Base-by-base conservation (phyloP, 257 asterid genomes). In the Verbascum thapsus region DNA sequence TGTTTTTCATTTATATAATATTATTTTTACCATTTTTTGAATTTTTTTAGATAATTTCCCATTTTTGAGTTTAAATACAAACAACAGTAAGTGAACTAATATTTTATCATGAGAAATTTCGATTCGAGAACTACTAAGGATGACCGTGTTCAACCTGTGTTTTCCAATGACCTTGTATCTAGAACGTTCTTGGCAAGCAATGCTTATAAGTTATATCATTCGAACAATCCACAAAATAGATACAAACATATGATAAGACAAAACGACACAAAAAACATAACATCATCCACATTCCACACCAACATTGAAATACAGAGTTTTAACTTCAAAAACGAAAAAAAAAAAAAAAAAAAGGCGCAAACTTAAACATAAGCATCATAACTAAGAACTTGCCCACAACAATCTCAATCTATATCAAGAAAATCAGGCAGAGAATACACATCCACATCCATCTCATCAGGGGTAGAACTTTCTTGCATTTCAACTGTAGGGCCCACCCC, bases 61-160 rank as follows among this genome's bases (percentile, higher is more conserved):
- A 43, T 32, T 56, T 57, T 66, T 58, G 75, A 64, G 30, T 58
- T 75, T 50, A 32, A 64, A 37, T 56, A 61, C 30, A 57, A n/a
- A n/a, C n/a, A n/a, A n/a, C n/a, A n/a, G n/a, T n/a, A n/a, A n/a
- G n/a, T n/a, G n/a, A n/a, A n/a, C n/a, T n/a, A n/a, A n/a, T n/a
- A n/a, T n/a, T n/a, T n/a, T n/a, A n/a, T n/a, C n/a, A n/a, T n/a
- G n/a, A n/a, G n/a, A n/a, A n/a, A n/a, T n/a, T n/a, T n/a, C n/a
- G n/a, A n/a, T n/a, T 26, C 32, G 32, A 26, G 32, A 26, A 5
- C 32, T 26, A 1, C 5, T 26, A 26, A 26, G 32, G 5, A 26
- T 26, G 32, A 26, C 32, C 32, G 5, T 26, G 2, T 26, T 26
- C 5, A 26, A 26, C 32, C 32, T 26, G 32, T 26, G 32, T 26